phyloP scores from a whole-genome alignment of 306 rosid genomes.

The Dryas octopetala region DNA sequence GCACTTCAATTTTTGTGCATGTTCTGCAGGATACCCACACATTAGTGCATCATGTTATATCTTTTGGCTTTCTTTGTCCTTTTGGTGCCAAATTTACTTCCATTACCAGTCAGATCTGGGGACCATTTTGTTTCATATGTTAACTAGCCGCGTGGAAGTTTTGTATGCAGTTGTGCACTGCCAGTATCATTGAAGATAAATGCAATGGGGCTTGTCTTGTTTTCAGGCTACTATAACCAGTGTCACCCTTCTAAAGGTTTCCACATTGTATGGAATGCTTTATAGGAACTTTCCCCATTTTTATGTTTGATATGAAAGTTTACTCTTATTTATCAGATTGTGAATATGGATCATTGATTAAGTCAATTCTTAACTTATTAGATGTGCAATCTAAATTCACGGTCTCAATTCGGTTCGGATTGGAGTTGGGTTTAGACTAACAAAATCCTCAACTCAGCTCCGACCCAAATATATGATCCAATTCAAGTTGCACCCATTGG shows the following conservation, averaged over 20 bases:
- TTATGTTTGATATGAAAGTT: no score
- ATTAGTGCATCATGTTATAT: neutral
- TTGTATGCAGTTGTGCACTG: slow-evolving; percentile 12
- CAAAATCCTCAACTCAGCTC: no score
- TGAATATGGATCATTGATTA: no score
- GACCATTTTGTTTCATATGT: slow-evolving; percentile 19
- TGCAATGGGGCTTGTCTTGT: neutral
- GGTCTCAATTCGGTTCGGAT: no score
- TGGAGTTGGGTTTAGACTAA: no score
- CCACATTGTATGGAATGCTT: no score
- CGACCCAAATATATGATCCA: no score
- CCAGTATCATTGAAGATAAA: neutral
- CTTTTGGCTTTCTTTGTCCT: neutral
- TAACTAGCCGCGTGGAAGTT: slow-evolving; percentile 23
- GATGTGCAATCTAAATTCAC: no score
- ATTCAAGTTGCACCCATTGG: no score
- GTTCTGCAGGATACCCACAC: slow-evolving; percentile 3
- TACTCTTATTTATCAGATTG: no score
- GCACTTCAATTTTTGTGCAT: slow-evolving; percentile 1
- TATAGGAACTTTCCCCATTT: no score
- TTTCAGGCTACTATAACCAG: neutral
- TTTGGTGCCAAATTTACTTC: neutral
- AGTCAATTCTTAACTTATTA: no score
- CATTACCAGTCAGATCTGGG: slow-evolving; percentile 7
- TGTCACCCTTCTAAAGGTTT: neutral